A percentile compares a stretch with the other conserved stretches of the same genome.
Conservation (phyloP, 345 rosid species). For the Moricandia arvensis region DNA sequence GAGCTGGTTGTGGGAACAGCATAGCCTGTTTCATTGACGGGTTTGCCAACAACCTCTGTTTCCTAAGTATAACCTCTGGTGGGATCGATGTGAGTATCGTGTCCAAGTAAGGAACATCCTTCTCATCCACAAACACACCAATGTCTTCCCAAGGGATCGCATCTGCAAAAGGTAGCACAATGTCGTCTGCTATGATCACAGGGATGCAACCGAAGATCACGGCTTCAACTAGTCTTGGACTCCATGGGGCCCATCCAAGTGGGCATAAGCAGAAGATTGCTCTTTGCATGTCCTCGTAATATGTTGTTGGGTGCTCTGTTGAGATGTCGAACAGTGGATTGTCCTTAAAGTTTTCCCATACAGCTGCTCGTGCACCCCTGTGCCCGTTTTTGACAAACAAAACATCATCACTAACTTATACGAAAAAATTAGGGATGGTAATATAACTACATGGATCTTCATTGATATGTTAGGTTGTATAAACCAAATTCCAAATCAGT, state of each 20-base stretch:
- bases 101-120: constrained; percentile 88
- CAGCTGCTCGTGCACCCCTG: constrained; percentile 99
- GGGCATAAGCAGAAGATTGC: constrained; percentile 97
- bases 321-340: constrained; percentile 95
- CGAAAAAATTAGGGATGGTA: background rate
- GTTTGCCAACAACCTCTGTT: constrained; percentile 93
- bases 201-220: constrained; percentile 99
- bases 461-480: background rate
- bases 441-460: no score
- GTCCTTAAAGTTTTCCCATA: constrained; percentile 99
- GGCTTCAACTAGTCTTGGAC: constrained; percentile 97
- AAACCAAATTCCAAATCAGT: background rate
- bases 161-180: constrained; percentile 91
- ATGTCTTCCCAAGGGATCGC: constrained; percentile 99
- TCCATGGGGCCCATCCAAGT: constrained; percentile 99
- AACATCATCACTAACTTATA: background rate
- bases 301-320: constrained; percentile 93
- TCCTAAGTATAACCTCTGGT: constrained; percentile 77
- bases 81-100: constrained; percentile 88
- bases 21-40: constrained; percentile 98
- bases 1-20: constrained; percentile 95
- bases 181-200: constrained; percentile 97
- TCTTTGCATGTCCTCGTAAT: constrained; percentile 97
- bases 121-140: constrained; percentile 91
- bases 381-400: constrained; percentile 20